Conservation (phyloP, 495 filamentous ascomycete species). For the Rostrohypoxylon terebratum region DNA sequence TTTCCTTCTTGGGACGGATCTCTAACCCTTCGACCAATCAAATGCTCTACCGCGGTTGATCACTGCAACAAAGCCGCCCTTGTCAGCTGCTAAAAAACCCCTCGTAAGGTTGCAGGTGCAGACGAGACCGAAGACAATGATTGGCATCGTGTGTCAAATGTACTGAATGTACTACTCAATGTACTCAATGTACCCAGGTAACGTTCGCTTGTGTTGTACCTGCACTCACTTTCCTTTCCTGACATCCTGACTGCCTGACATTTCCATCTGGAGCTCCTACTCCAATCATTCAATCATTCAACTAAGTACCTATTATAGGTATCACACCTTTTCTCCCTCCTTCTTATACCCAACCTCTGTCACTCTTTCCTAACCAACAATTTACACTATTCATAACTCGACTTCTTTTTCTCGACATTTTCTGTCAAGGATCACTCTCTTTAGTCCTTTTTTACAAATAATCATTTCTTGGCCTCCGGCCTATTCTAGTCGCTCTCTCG, state of each 20-base stretch:
- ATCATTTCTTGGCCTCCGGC: slow-evolving; percentile 36
- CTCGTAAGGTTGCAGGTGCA: slow-evolving; percentile 23
- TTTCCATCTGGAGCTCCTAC: slow-evolving; percentile 5
- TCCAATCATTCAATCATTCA: slow-evolving; percentile 39
- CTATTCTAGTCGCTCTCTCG: slow-evolving; percentile 46
- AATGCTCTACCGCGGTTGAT: slow-evolving; percentile 6
- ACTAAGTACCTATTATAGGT: slow-evolving; percentile 1
- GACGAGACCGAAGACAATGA: slow-evolving; percentile 18
- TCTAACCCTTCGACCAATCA: slow-evolving; percentile 19
- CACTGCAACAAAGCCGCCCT: slow-evolving; percentile 23
- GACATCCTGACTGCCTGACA: background rate
- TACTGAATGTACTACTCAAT: slow-evolving; percentile 13
- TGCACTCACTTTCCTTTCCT: slow-evolving; percentile 23
- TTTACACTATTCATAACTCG: slow-evolving; percentile 17
- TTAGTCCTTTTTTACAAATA: slow-evolving; percentile 30
- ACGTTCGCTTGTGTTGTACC: slow-evolving; percentile 23
- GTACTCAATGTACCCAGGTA: slow-evolving; percentile 23
- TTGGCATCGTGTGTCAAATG: slow-evolving; percentile 32
- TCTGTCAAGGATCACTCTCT: slow-evolving; percentile 38
- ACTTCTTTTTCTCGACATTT: slow-evolving; percentile 20
- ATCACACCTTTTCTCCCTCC: slow-evolving; percentile 28
- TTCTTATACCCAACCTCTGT: slow-evolving; percentile 24
- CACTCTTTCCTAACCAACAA: slow-evolving; percentile 34
- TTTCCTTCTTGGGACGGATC: slow-evolving; percentile 31
- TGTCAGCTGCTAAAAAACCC: slow-evolving; percentile 29